phyloP scores from a whole-genome alignment of 371 early-diverging fungal species.

The Apophysomyces ossiformis region DNA sequence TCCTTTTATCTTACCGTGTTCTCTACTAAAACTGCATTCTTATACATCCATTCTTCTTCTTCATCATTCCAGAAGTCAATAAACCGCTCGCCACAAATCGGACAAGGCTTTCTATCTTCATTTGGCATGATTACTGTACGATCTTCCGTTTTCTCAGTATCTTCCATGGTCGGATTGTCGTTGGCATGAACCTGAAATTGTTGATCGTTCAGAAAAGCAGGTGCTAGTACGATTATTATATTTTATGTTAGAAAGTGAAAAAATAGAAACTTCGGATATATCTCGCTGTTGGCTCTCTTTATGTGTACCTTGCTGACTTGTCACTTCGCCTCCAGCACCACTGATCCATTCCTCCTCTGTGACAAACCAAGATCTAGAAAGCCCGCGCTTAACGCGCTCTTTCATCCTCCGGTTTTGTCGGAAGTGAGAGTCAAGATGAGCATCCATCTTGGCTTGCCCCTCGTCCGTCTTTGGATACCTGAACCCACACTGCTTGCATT shows the following conservation, averaged over 20 bases:
- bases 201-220: slow-evolving; percentile 45
- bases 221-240: slow-evolving; percentile 27
- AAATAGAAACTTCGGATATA: background rate
- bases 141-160: slow-evolving; percentile 30
- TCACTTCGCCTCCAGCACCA: slow-evolving; percentile 49
- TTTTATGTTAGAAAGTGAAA: slow-evolving; percentile 2
- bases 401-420: slow-evolving; percentile 86
- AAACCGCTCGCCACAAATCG: slow-evolving; percentile 89
- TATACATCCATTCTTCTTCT: slow-evolving; percentile 90
- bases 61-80: slow-evolving; percentile 86
- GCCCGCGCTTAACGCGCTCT: slow-evolving; percentile 73
- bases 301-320: slow-evolving; percentile 52
- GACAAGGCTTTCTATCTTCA: slow-evolving; percentile 65
- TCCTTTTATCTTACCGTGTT: slow-evolving; percentile 53
- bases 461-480: slow-evolving; percentile 74
- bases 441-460: slow-evolving; percentile 76
- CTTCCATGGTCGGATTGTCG: slow-evolving; percentile 24
- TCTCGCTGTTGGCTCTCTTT: slow-evolving; percentile 12
- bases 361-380: slow-evolving; percentile 89
- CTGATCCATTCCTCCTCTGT: slow-evolving; percentile 65
- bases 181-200: slow-evolving; percentile 14
- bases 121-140: slow-evolving; percentile 58
- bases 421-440: slow-evolving; percentile 94
- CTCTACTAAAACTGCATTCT: slow-evolving; percentile 76
- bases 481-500: slow-evolving; percentile 93